Evolutionary conservation across 225 moss, liverwort and hornwort genomes (phyloP), one percentile per base, ranked within the genome.

Genomic region (Anthoceros angustus): DNA sequence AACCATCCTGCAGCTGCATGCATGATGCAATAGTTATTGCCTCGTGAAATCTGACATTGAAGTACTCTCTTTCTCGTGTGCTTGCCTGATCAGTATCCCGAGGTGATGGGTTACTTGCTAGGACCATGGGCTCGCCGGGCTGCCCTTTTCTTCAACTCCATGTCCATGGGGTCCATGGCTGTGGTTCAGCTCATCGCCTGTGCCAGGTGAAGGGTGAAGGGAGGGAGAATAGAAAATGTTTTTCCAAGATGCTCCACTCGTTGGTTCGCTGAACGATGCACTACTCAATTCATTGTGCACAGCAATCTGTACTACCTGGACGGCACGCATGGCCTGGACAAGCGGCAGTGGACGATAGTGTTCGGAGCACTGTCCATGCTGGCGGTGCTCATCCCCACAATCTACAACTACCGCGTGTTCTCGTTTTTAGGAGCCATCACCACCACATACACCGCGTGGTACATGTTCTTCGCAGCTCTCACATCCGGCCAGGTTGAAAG

Each of bases 181-280:
- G 80, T 86, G 4, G 74, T 92, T 42, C 88, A 92, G 62, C 84
- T 88, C 63, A 83, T 84, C 32, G 92, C 88, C 16, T 92, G 84
- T 70, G 92, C 92, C 16, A 92, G 86, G 88, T 92, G 61, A 39
- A 21, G 5, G 25, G 43, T 45, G 43, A 1, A 12, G 46, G 32
- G 32, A 32, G 32, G 32, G 32, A 32, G 32, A 32, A 32, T 32
- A 32, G 32, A 32, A 32, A 32, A 48, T 6, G 5, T 48, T 48
- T 48, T 48, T 32, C 32, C 2, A 32, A 32, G 32, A 32, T 32
- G 2, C 32, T 32, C 32, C 32, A 32, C 32, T 4, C 32, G 4
- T 32, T 48, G 46, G 46, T 48, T 48, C 18, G 46, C 46, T 18
- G 2, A 39, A 65, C 20, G 0, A 39, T 26, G 16, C n/a, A 65